Evolutionary conservation across 441 rosid species (phyloP).

Genomic region (Syzygium syzygioides): DNA sequence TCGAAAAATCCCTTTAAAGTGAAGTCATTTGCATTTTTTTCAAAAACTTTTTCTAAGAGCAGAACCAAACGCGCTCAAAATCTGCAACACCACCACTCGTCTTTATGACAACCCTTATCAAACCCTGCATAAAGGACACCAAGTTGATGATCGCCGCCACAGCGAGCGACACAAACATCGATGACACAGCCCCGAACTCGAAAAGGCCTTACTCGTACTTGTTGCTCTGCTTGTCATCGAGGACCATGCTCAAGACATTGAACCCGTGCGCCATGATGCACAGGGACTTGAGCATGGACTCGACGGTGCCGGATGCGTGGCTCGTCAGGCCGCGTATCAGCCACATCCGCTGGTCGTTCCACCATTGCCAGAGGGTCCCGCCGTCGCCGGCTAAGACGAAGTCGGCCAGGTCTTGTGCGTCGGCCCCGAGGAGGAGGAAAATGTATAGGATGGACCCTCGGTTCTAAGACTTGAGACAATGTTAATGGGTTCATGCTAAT

Average conservation of each 20-base stretch:
- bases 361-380: conserved; percentile 44
- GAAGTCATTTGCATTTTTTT: no score
- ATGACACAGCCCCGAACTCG: conserved; percentile 46
- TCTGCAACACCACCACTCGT: conserved; percentile 13
- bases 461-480: conserved; percentile 36
- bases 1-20: no score
- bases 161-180: conserved; percentile 40
- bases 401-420: conserved; percentile 41
- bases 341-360: conserved; percentile 75
- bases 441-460: conserved; percentile 45
- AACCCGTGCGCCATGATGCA: conserved; percentile 37
- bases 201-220: conserved; percentile 47
- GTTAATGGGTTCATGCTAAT: not conserved
- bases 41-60: no score
- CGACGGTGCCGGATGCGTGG: conserved; percentile 27
- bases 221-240: conserved; percentile 39
- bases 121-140: conserved; percentile 27
- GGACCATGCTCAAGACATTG: conserved; percentile 43
- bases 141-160: conserved; percentile 44
- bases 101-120: not conserved
- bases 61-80: not conserved
- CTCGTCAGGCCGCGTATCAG: conserved; percentile 41
- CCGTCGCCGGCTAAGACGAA: conserved; percentile 25
- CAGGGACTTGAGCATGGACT: conserved; percentile 33
- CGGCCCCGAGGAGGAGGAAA: conserved; percentile 54